phyloP scores from a whole-genome alignment of 73 alveolate species.

The Tetrahymena borealis region DNA sequence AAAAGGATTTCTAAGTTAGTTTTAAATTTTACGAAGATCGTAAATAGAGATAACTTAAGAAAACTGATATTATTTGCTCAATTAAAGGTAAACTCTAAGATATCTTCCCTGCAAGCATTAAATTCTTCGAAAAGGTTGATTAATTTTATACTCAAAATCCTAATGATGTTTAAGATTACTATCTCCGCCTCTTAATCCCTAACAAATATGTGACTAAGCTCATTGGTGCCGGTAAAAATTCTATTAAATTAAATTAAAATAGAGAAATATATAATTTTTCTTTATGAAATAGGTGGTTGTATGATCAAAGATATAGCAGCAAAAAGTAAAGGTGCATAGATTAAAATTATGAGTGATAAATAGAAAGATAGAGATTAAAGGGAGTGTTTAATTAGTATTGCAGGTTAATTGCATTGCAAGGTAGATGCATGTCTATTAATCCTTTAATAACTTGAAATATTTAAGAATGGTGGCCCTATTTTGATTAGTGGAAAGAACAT shows the following conservation, averaged over 20 bases:
- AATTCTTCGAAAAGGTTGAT: not conserved
- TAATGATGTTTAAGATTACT: not conserved
- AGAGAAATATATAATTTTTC: not conserved
- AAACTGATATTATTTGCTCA: not conserved
- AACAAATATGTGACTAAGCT: not conserved
- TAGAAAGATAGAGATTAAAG: slow-evolving; percentile 6
- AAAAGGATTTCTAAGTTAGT: not conserved
- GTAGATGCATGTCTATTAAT: slow-evolving; percentile 34
- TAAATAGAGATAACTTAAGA: not conserved
- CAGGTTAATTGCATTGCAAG: slow-evolving; percentile 10
- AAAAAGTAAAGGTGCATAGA: slow-evolving; percentile 33
- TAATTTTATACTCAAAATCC: not conserved
- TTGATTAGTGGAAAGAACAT: slow-evolving; percentile 38
- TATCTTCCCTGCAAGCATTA: not conserved
- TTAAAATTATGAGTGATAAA: slow-evolving; percentile 27
- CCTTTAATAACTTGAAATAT: slow-evolving; percentile 23
- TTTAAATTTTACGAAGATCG: not conserved
- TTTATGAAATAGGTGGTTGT: slow-evolving; percentile 28
- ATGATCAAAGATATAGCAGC: slow-evolving; percentile 26
- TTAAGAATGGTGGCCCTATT: slow-evolving; percentile 43
- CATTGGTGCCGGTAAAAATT: not conserved
- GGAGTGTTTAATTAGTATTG: slow-evolving; percentile 25
- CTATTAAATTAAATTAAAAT: not conserved
- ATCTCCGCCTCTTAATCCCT: not conserved
- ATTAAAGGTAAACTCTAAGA: not conserved